A percentile compares a stretch with the other conserved stretches of the same genome.
phyloP scores from a whole-genome alignment of 495 filamentous ascomycete species.

The Glarea lozoyensis region DNA sequence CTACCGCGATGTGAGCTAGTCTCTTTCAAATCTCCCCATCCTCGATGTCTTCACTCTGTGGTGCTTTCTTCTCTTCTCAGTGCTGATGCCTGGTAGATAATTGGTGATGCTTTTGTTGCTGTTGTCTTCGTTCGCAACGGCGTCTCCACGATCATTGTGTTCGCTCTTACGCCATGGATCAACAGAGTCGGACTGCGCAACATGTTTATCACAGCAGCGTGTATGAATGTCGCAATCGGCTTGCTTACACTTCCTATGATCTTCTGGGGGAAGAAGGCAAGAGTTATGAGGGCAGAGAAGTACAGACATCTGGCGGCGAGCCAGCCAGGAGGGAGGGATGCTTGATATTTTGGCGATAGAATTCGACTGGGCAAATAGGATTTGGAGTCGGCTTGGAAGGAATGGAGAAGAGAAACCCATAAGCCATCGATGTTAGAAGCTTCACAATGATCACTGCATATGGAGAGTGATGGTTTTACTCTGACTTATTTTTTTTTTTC shows the following conservation, averaged over 20 bases:
- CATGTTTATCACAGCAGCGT: conserved; percentile 22
- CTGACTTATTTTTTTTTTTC: too few species aligned
- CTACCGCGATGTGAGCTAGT: conserved; percentile 26
- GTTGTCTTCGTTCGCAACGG: conserved; percentile 28
- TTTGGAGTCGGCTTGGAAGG: too few species aligned
- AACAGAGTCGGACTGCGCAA: conserved; percentile 24
- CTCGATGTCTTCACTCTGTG: neutral
- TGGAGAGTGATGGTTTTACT: too few species aligned
- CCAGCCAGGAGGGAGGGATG: conserved; percentile 4
- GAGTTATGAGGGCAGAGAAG: conserved; percentile 5
- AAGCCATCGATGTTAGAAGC: too few species aligned
- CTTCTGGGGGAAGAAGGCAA: conserved; percentile 18
- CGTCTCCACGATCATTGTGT: conserved; percentile 24
- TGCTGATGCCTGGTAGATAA: conserved; percentile 17
- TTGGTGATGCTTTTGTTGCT: conserved; percentile 27
- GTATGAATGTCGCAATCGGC: conserved; percentile 12
- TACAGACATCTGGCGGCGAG: conserved; percentile 11
- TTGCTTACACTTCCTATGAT: conserved; percentile 16
- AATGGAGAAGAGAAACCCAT: too few species aligned
- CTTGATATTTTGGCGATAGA: too few species aligned
- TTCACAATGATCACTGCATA: too few species aligned
- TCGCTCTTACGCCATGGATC: conserved; percentile 26
- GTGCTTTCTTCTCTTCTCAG: neutral
- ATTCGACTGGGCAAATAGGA: too few species aligned
- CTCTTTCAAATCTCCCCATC: neutral